phyloP scores from a whole-genome alignment of 1,139 yeast species.

The Hansenula sp. region DNA sequence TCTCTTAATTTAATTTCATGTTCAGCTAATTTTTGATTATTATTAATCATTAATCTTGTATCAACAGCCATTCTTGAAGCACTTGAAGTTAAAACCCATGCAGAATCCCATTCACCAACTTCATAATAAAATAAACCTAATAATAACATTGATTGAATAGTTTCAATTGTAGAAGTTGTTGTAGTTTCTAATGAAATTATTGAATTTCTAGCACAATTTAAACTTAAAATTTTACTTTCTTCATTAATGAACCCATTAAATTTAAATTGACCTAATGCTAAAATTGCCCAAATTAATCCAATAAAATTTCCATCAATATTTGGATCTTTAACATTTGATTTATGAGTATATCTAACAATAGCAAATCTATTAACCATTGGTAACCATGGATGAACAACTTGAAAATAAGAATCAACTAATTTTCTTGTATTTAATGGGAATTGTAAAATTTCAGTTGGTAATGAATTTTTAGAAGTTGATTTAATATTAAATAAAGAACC shows the following conservation, averaged over 20 bases:
- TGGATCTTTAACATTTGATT: neutral
- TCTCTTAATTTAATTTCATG: neutral
- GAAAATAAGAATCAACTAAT: slow-evolving; percentile 12
- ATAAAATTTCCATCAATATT: neutral
- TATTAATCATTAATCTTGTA: neutral
- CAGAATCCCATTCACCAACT: neutral
- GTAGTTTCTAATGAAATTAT: neutral
- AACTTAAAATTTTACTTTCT: neutral
- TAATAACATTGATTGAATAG: slow-evolving; percentile 1
- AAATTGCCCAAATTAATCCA: neutral
- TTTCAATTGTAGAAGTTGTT: neutral
- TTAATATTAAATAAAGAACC: neutral
- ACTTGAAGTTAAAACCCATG: neutral
- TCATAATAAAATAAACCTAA: neutral
- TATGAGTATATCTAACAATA: slow-evolving; percentile 2
- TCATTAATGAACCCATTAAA: neutral
- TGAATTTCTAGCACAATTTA: neutral
- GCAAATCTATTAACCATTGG: slow-evolving; percentile 16
- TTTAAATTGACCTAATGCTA: neutral
- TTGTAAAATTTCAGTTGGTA: neutral
- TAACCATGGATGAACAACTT: slow-evolving; percentile 15
- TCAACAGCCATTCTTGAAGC: slow-evolving; percentile 1
- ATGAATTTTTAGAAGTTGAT: neutral
- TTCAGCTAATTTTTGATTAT: neutral
- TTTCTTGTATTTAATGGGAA: neutral